These are phyloP conservation scores for Rubroboletus satanas DNA, from an alignment of 768 basidiomycete species.

Conservation along the genomic window DNA sequence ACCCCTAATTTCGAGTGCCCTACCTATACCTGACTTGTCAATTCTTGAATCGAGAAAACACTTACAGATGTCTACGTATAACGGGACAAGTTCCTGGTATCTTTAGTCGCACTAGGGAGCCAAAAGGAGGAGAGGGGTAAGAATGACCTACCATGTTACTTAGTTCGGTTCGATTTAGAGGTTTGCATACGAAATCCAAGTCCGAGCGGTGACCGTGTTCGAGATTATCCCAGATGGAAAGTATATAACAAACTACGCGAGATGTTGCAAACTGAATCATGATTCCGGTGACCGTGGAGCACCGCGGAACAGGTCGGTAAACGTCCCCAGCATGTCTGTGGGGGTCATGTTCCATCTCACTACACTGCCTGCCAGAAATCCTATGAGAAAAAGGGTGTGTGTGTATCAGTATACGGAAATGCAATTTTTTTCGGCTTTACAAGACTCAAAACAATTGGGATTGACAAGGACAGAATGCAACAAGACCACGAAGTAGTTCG, in stretches of 20 bases:
- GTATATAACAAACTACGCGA: constrained; percentile 1
- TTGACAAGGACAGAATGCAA: not conserved
- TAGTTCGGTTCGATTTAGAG: not conserved
- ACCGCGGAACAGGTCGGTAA: constrained; percentile 11
- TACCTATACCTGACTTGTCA: not conserved
- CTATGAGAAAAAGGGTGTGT: constrained; percentile 2
- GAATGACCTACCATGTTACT: not conserved
- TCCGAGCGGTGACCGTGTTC: not conserved
- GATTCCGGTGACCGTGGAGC: not conserved
- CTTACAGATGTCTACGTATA: not conserved
- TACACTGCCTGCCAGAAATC: constrained; percentile 29
- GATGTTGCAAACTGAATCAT: not conserved
- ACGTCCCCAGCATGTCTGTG: constrained; percentile 18
- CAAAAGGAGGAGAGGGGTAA: not conserved
- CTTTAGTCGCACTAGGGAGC: not conserved
- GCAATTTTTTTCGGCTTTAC: not conserved
- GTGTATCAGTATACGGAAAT: constrained; percentile 7
- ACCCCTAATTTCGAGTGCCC: not conserved
- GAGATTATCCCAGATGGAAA: not conserved
- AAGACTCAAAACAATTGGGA: not conserved
- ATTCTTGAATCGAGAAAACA: not conserved
- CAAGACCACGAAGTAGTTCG: not conserved
- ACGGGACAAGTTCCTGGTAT: not conserved
- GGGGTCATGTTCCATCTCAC: constrained; percentile 31
- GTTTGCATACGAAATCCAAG: not conserved